phyloP scores from a whole-genome alignment of 2,329 filamentous ascomycete genomes.

The Xylaria sp. region DNA sequence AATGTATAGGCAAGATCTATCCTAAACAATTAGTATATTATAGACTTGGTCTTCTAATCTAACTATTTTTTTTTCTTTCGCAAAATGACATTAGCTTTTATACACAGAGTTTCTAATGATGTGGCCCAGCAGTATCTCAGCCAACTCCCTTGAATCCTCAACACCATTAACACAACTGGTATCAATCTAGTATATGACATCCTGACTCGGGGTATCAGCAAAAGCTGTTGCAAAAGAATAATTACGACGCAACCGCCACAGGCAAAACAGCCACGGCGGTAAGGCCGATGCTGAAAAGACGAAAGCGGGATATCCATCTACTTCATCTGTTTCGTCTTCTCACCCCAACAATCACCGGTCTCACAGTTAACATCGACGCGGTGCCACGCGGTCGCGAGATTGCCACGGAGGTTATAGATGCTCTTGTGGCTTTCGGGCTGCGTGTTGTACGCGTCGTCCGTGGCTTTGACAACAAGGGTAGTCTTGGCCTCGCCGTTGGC shows the following conservation, averaged over 20 bases:
- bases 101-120: background rate
- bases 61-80: too few species aligned
- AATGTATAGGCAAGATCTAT: too few species aligned
- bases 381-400: conserved; percentile 72
- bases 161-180: conserved; percentile 7
- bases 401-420: conserved; percentile 69
- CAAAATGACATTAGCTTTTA: too few species aligned
- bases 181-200: conserved; percentile 19
- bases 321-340: conserved; percentile 10
- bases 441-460: conserved; percentile 69
- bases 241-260: background rate
- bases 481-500: conserved; percentile 48
- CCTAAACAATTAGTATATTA: background rate
- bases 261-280: background rate
- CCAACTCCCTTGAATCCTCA: conserved; percentile 2
- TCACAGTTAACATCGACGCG: conserved; percentile 50
- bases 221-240: too few species aligned
- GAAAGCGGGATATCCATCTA: background rate
- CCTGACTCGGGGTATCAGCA: too few species aligned
- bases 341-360: conserved; percentile 16
- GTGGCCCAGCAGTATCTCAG: background rate
- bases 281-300: background rate
- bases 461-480: conserved; percentile 67
- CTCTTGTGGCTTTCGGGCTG: conserved; percentile 65
- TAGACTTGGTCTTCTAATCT: background rate